These are phyloP conservation scores for Suillus clintonianus DNA, from an alignment of 768 basidiomycete species.

Conservation along the genomic window DNA sequence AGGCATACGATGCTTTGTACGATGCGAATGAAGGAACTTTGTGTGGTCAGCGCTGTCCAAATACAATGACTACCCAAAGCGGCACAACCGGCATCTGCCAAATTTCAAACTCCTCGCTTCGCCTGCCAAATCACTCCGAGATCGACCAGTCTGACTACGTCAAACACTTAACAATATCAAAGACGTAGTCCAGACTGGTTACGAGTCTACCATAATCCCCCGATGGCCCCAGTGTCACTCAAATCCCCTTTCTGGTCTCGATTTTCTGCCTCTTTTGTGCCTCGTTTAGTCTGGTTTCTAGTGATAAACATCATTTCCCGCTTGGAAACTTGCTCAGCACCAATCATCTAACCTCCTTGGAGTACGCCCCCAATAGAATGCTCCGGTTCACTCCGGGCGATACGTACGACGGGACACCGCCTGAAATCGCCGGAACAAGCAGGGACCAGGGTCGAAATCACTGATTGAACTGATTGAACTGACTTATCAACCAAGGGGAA, in stretches of 20 bases:
- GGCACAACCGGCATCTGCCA: too few relatives aligned
- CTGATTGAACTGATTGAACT: neutral
- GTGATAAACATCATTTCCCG: neutral
- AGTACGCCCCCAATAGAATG: neutral
- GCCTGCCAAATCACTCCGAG: too few relatives aligned
- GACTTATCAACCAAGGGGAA: neutral
- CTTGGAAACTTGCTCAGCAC: neutral
- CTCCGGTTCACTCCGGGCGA: conserved; percentile 5
- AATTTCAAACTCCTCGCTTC: too few relatives aligned
- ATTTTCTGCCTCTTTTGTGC: neutral
- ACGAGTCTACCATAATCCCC: conserved; percentile 38
- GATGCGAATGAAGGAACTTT: too few relatives aligned
- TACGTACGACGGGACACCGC: conserved; percentile 2
- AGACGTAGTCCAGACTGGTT: too few relatives aligned
- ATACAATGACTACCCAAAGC: too few relatives aligned
- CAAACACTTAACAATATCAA: too few relatives aligned
- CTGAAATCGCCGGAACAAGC: conserved; percentile 1
- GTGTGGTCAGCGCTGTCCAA: too few relatives aligned
- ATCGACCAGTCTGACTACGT: too few relatives aligned
- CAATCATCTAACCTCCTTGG: conserved; percentile 1
- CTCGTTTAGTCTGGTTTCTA: neutral
- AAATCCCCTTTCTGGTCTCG: neutral
- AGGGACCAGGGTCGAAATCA: neutral
- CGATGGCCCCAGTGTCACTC: conserved; percentile 11
- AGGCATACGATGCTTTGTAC: too few relatives aligned